These are phyloP conservation scores for Aureobasidium musti DNA, from an alignment of 2,329 filamentous ascomycete species.

Conservation along the genomic window DNA sequence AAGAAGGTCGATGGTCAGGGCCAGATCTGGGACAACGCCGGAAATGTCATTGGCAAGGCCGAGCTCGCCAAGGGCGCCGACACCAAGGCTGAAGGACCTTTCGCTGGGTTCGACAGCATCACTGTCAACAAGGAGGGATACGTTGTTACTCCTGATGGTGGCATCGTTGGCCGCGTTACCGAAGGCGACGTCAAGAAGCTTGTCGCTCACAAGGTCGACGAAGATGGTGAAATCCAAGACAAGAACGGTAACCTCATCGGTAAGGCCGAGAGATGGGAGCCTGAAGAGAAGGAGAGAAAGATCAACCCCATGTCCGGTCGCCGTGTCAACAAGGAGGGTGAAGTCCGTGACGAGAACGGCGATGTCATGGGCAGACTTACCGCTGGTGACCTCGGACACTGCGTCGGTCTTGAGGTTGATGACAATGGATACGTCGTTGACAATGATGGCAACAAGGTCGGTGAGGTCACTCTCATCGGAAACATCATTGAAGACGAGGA, in stretches of 20 bases:
- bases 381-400: slow-evolving; percentile 55
- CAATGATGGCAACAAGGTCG: slow-evolving; percentile 63
- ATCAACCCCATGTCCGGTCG: slow-evolving; percentile 62
- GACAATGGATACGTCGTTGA: slow-evolving; percentile 57
- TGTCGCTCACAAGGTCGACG: slow-evolving; percentile 53
- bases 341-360: slow-evolving; percentile 55
- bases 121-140: slow-evolving; percentile 61
- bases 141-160: slow-evolving; percentile 50
- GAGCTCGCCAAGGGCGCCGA: slow-evolving; percentile 59
- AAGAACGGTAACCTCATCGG: slow-evolving; percentile 58
- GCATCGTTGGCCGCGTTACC: slow-evolving; percentile 53
- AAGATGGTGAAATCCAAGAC: slow-evolving; percentile 56
- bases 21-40: slow-evolving; percentile 65
- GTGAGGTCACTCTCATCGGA: slow-evolving; percentile 63
- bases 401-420: slow-evolving; percentile 55
- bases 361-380: slow-evolving; percentile 54
- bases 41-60: slow-evolving; percentile 61
- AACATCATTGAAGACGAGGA: slow-evolving; percentile 60
- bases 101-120: slow-evolving; percentile 61
- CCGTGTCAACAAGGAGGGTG: slow-evolving; percentile 57
- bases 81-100: slow-evolving; percentile 56
- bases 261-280: slow-evolving; percentile 56
- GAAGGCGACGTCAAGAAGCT: slow-evolving; percentile 57
- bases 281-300: slow-evolving; percentile 56
- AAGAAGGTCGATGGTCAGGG: slow-evolving; percentile 64